A percentile compares a stretch with the other conserved stretches of the same genome.
These are phyloP conservation scores for Lactifluus hygrophoroides DNA, from an alignment of 768 basidiomycete species.

Conservation along the genomic window DNA sequence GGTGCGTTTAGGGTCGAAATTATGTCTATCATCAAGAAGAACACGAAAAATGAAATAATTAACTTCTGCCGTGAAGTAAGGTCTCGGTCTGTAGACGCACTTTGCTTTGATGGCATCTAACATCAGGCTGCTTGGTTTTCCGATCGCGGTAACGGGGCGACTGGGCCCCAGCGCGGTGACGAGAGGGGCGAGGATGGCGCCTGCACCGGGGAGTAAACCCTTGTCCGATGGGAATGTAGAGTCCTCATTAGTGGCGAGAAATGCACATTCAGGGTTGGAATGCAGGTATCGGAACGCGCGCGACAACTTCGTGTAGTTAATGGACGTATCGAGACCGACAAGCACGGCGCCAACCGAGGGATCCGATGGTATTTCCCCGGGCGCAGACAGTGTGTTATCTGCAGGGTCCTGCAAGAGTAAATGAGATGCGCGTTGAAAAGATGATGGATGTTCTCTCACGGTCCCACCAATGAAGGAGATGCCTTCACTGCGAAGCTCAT, in stretches of 20 bases:
- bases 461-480: constrained; percentile 76
- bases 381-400: constrained; percentile 66
- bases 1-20: constrained; percentile 78
- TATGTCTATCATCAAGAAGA: constrained; percentile 42
- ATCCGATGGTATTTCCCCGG: constrained; percentile 68
- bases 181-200: constrained; percentile 76
- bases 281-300: constrained; percentile 89
- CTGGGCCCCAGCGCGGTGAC: constrained; percentile 49
- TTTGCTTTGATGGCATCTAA: constrained; percentile 84
- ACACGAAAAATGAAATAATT: not conserved
- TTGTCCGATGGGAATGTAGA: constrained; percentile 79
- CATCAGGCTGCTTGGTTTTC: constrained; percentile 90
- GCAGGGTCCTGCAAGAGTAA: constrained; percentile 56
- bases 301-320: constrained; percentile 92
- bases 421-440: constrained; percentile 6
- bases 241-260: constrained; percentile 90
- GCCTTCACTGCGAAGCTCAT: constrained; percentile 87
- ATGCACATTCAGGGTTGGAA: constrained; percentile 68
- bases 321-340: constrained; percentile 79
- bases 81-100: constrained; percentile 37
- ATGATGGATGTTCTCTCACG: constrained; percentile 40
- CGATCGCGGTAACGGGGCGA: constrained; percentile 67
- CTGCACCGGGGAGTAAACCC: constrained; percentile 75
- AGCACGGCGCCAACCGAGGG: constrained; percentile 82
- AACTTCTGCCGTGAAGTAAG: constrained; percentile 1